Conservation (phyloP, 192 early-diverging fungal genomes). For the Coemansia sp. region DNA sequence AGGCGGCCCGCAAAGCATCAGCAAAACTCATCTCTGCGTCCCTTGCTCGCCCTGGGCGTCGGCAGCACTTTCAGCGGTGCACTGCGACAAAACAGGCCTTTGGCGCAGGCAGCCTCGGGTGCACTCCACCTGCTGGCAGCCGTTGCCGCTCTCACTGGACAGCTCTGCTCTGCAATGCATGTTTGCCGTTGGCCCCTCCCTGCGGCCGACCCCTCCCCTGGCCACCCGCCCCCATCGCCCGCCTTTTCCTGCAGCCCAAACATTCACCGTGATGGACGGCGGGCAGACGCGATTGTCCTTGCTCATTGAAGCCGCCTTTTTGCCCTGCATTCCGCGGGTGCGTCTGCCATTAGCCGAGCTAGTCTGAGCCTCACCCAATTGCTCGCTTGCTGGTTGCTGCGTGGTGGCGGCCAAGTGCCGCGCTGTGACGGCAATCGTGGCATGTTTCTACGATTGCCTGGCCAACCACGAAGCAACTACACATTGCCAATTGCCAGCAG, state of each 20-base stretch:
- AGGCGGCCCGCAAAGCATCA: constrained; percentile 2
- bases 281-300: constrained; percentile 17
- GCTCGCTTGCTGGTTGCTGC: constrained; percentile 1
- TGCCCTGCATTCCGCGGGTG: constrained; percentile 11
- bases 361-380: neutral
- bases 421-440: constrained; percentile 5
- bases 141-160: constrained; percentile 14
- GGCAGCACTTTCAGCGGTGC: constrained; percentile 6
- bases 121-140: constrained; percentile 22
- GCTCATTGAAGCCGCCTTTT: neutral
- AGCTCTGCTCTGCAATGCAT: constrained; percentile 20
- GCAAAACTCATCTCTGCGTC: constrained; percentile 10
- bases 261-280: constrained; percentile 10
- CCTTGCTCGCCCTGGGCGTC: constrained; percentile 3
- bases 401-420: constrained; percentile 4
- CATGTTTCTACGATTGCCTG: neutral
- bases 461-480: no score
- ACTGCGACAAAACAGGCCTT: constrained; percentile 7
- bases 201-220: constrained; percentile 6
- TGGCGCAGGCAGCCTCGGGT: constrained; percentile 13
- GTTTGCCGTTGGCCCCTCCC: constrained; percentile 8
- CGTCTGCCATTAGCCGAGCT: constrained; percentile 10
- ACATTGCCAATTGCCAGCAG: constrained; percentile 2
- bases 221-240: constrained; percentile 12
- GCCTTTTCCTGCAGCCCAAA: constrained; percentile 7